Evolutionary conservation across 805 yeast species (phyloP), one percentile per base, ranked within the genome.

Genomic region (Jamesozyma gamospora): DNA sequence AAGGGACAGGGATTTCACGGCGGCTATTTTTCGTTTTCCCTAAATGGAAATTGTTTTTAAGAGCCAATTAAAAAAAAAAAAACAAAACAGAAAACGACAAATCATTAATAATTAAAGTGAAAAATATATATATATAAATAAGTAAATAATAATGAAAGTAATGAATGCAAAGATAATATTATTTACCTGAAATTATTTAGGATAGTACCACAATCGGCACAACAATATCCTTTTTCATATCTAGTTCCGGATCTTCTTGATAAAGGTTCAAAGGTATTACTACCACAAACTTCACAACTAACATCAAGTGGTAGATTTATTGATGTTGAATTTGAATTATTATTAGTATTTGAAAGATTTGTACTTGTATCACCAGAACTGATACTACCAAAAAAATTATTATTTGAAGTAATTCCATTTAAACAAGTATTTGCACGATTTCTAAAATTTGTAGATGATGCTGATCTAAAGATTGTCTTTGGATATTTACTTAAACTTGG

Each of bases 131-230:
- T 21, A 8, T 6, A 21, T 21, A 8, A 8, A 21, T 6, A 21
- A 8, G 24, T 6, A 8, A 21, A 21, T 6, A 21, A 21, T 6
- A 6, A 21, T 6, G 8, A 6, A 21, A 6, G 24, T 21, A 21
- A 21, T 21, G 24, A 6, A 8, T 21, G 24, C 5, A 21, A 21
- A 21, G 8, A 5, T 8, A 21, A 21, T 6, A 21, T 21, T 5
- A 21, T 21, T 30, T 36, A 49, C 24, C 54, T 44, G 21, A 50
- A 47, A 19, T 44, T 50, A 26, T 45, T 50, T 5, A 47, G 35
- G 6, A 45, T 31, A 7, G 41, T 45, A 11, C 51, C 51, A 33
- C 51, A 47, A 35, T 47, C 51, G 7, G 15, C 24, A 32, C 51
- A 47, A 16, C 39, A 43, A 19, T 41, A 37, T 6, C 42, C 39